Conservation (phyloP, 768 basidiomycete genomes). For the Mrakia blollopis region DNA sequence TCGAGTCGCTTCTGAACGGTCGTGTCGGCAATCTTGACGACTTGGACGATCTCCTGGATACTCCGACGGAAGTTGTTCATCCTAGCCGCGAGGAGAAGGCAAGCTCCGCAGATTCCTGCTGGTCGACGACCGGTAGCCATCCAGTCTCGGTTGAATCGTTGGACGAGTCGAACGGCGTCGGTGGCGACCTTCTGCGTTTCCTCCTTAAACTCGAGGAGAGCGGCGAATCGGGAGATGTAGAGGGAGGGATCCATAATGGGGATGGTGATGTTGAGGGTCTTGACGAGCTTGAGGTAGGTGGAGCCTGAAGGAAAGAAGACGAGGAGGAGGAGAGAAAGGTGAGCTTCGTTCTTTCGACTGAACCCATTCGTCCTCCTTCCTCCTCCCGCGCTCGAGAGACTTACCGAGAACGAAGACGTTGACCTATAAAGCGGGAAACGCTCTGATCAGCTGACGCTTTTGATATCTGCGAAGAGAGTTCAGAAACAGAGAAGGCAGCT, state of each 20-base stretch:
- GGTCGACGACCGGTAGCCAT: conserved; percentile 92
- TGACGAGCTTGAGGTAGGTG: conserved; percentile 86
- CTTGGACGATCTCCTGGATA: conserved; percentile 93
- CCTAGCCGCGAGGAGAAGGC: conserved; percentile 85
- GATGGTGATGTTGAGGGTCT: conserved; percentile 64
- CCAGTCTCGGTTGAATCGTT: conserved; percentile 94
- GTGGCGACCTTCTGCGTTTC: conserved; percentile 86
- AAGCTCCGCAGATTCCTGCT: conserved; percentile 95
- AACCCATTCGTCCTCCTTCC: too few relatives aligned
- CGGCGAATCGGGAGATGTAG: conserved; percentile 91
- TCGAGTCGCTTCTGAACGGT: conserved; percentile 88
- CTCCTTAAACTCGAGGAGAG: conserved; percentile 91
- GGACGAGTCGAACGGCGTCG: conserved; percentile 88
- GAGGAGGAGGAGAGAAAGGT: background rate
- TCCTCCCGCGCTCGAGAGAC: background rate
- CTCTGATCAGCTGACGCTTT: background rate
- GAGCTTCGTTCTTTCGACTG: background rate
- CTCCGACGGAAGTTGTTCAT: conserved; percentile 97
- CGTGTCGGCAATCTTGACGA: conserved; percentile 96
- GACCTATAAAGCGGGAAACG: conserved; percentile 54
- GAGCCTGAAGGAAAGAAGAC: conserved; percentile 49
- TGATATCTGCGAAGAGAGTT: too few relatives aligned
- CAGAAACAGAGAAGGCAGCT: conserved; percentile 29
- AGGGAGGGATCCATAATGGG: conserved; percentile 93
- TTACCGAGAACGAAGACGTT: conserved; percentile 87